These are phyloP conservation scores for Ustilago sp. DNA, from an alignment of 1,284 basidiomycete species.

Conservation along the genomic window DNA sequence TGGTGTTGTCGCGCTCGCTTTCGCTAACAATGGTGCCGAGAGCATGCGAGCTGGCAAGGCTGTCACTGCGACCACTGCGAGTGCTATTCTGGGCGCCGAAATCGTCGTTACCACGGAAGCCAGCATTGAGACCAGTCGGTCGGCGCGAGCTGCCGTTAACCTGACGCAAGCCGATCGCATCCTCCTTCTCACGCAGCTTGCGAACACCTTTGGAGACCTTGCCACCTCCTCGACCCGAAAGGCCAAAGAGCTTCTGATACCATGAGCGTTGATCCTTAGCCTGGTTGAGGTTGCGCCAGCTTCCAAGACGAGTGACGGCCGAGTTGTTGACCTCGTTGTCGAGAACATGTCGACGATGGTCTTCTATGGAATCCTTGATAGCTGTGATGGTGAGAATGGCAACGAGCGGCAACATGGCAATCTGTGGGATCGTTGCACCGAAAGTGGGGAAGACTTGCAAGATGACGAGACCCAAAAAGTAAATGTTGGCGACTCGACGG, in stretches of 20 bases:
- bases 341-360: conserved; percentile 85
- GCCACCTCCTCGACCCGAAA: conserved; percentile 65
- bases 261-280: conserved; percentile 81
- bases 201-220: conserved; percentile 84
- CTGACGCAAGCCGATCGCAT: conserved; percentile 69
- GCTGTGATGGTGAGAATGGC: conserved; percentile 90
- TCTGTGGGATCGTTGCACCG: conserved; percentile 84
- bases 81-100: conserved; percentile 22
- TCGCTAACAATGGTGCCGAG: conserved; percentile 61
- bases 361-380: conserved; percentile 94
- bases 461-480: conserved; percentile 86
- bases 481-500: conserved; percentile 86
- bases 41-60: conserved; percentile 45
- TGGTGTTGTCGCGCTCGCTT: conserved; percentile 49
- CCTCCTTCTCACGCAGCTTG: conserved; percentile 86
- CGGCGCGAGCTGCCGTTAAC: conserved; percentile 71
- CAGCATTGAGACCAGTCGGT: conserved; percentile 66
- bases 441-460: conserved; percentile 92
- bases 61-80: conserved; percentile 49
- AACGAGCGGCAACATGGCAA: conserved; percentile 86
- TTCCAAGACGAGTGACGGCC: conserved; percentile 84
- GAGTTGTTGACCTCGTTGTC: conserved; percentile 94
- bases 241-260: conserved; percentile 81
- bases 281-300: conserved; percentile 91
- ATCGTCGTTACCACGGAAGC: conserved; percentile 37